Evolutionary conservation across 768 basidiomycete genomes (phyloP).

Genomic region (Termitomyces sp.): DNA sequence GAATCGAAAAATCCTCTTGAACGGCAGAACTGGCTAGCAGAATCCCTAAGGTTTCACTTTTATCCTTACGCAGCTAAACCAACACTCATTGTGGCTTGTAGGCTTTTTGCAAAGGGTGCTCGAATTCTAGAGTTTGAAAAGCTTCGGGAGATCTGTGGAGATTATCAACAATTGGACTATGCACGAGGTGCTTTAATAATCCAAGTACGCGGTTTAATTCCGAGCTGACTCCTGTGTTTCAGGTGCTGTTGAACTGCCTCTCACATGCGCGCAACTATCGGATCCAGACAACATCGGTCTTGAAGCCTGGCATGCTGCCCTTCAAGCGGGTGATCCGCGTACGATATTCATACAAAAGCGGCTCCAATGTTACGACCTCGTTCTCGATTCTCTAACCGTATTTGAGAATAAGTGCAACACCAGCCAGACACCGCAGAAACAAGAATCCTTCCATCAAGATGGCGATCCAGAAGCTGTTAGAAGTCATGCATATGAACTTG

Average conservation of each 20-base stretch:
- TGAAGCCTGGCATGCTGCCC: constrained; percentile 71
- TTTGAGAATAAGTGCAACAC: constrained; percentile 63
- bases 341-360: constrained; percentile 55
- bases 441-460: constrained; percentile 19
- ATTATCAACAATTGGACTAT: constrained; percentile 82
- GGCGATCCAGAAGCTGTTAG: constrained; percentile 70
- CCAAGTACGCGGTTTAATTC: neutral
- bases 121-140: constrained; percentile 80
- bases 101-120: constrained; percentile 86
- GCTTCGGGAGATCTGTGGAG: constrained; percentile 80
- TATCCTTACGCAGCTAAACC: neutral
- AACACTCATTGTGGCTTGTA: constrained; percentile 23
- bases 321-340: constrained; percentile 53
- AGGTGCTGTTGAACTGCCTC: constrained; percentile 84
- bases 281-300: constrained; percentile 74
- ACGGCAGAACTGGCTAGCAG: constrained; percentile 72
- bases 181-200: constrained; percentile 55
- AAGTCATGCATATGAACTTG: constrained; percentile 80
- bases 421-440: constrained; percentile 17
- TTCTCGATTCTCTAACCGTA: constrained; percentile 73
- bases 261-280: constrained; percentile 73
- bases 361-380: constrained; percentile 72
- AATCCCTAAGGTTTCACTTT: constrained; percentile 73
- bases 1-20: constrained; percentile 73
- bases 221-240: constrained; percentile 4